A percentile compares a stretch with the other conserved stretches of the same genome.
Evolutionary conservation across 305 asterid species (phyloP).

Genomic region (Rubia balearica): DNA sequence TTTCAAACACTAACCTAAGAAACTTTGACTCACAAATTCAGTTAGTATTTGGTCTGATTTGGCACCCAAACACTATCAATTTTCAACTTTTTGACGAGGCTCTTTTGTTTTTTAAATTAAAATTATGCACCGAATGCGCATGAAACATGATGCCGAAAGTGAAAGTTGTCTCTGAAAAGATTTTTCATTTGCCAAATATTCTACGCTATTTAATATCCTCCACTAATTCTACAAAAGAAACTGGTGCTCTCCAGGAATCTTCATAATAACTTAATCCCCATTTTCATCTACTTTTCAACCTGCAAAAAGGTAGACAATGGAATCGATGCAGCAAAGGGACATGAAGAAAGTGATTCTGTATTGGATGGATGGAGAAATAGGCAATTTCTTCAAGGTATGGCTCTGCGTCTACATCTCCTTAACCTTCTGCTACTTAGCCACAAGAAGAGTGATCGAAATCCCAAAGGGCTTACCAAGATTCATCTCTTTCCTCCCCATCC

Average conservation of each 20-base stretch:
- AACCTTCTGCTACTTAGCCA: slow-evolving; percentile 38
- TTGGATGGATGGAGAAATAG: slow-evolving; percentile 56
- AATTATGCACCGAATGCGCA: neutral
- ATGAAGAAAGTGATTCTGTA: slow-evolving; percentile 25
- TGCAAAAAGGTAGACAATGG: neutral
- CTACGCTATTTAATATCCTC: neutral
- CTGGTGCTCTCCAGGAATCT: neutral
- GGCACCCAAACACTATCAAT: no score
- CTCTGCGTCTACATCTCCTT: slow-evolving; percentile 34
- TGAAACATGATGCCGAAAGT: neutral
- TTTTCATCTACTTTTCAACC: neutral
- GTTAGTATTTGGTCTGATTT: no score
- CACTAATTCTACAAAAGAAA: neutral
- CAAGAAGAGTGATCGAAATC: slow-evolving; percentile 20
- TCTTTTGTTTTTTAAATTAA: neutral
- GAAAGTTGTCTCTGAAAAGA: neutral
- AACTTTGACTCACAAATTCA: neutral
- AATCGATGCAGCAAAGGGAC: slow-evolving; percentile 27
- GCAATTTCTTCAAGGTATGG: slow-evolving; percentile 56
- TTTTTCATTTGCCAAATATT: neutral
- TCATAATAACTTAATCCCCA: neutral
- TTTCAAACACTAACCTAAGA: neutral
- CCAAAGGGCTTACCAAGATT: slow-evolving; percentile 35
- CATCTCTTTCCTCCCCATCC: slow-evolving; percentile 44
- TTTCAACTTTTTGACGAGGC: neutral